Percentiles rank a stretch among this genome's conserved stretches.
Conservation (phyloP, 495 filamentous ascomycete genomes). For the Filosporella fistucella region DNA sequence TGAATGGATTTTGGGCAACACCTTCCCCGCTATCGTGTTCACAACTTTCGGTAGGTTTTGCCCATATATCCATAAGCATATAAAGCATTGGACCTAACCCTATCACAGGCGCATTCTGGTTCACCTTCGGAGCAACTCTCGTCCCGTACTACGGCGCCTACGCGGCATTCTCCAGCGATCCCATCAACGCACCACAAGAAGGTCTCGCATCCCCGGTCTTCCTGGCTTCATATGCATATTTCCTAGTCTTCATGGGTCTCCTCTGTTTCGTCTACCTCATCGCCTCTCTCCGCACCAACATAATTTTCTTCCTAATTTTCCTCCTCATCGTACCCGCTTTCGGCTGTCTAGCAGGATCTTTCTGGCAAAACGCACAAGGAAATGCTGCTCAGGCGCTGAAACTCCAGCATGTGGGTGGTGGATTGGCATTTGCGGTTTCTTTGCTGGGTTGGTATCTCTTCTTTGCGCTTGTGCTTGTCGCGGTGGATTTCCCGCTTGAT, state of each 20-base stretch:
- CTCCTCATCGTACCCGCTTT: conserved; percentile 53
- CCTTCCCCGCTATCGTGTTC: conserved; percentile 65
- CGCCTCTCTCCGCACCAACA: conserved; percentile 64
- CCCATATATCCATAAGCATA: no score
- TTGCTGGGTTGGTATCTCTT: conserved; percentile 62
- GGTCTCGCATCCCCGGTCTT: conserved; percentile 2
- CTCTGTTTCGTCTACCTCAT: conserved; percentile 62
- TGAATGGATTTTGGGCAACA: conserved; percentile 67
- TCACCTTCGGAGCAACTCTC: conserved; percentile 48
- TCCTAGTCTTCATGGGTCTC: conserved; percentile 52
- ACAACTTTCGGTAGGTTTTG: conserved; percentile 47
- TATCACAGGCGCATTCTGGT: conserved; percentile 54
- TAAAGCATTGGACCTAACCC: no score
- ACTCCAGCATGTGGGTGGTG: conserved; percentile 35
- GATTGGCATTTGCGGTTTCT: conserved; percentile 45
- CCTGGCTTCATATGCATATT: conserved; percentile 34
- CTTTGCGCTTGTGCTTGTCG: conserved; percentile 51
- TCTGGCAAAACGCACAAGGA: conserved; percentile 41
- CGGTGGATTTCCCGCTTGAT: conserved; percentile 51
- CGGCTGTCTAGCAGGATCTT: conserved; percentile 46
- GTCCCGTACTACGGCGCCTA: conserved; percentile 49
- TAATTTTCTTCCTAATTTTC: conserved; percentile 61
- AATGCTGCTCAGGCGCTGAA: conserved; percentile 25
- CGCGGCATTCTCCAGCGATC: background rate
- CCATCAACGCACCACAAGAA: background rate